Evolutionary conservation across 768 basidiomycete species (phyloP), one percentile per base, ranked within the genome.

Genomic region (Grammothele lineata): DNA sequence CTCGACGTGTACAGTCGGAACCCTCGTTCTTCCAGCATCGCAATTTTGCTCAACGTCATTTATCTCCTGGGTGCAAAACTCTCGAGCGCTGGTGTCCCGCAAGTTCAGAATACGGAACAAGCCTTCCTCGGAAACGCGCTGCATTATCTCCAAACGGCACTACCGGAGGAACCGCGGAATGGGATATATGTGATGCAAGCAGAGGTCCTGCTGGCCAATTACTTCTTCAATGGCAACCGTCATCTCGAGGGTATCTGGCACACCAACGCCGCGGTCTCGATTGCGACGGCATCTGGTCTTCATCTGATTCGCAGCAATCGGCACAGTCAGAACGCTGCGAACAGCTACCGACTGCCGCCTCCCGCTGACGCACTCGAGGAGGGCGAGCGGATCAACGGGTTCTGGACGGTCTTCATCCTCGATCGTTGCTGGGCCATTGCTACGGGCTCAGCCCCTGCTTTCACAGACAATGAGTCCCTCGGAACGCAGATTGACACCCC

Each of bases 301-400:
- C 59, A 56, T 53, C 57, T 43, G 55, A 57, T 54, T 39, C 65
- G 51, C 35, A 66, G 53, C 57, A 57, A 51, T 40, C 40, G 54
- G 54, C 51, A 60, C 48, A 47, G 51, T 37, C 37, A 46, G 45
- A 50, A 55, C 51, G 23, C 61, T 53, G 15, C 49, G 26, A 36
- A 34, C 7, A 30, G 45, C 9, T 50, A 45, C 36, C 41, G 52
- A 30, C 61, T 79, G 54, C 56, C 68, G n/a, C 54, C 74, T 57
- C 54, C 70, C 35, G 57, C 44, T 15, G 74, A 77, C 56, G 53
- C 63, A 21, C 59, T 78, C n/a, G 82, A 83, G 50, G 80, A 83
- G 58, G 81, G 77, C 17, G 83, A 85, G 57, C 71, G 80, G 25
- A 81, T 85, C 47, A 79, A 78, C 45, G 78, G 73, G 0, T 85